Evolutionary conservation across 768 basidiomycete genomes (phyloP), one percentile per base, ranked within the genome.

Genomic region (Tricholoma sp.): DNA sequence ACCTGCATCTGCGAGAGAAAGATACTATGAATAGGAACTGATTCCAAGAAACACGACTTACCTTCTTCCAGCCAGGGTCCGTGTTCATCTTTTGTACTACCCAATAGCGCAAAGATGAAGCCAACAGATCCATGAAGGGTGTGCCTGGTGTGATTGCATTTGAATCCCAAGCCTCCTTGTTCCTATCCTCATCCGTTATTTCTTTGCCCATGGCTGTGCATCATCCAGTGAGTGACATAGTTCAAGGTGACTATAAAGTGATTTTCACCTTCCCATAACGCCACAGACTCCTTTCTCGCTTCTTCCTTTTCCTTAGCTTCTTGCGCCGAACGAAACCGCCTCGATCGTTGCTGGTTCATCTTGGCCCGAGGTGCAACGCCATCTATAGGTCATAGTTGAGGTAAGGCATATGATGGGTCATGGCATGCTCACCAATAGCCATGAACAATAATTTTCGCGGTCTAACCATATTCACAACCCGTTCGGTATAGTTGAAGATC

Each of bases 111-210:
- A 99, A 73, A 4, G 92, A 94, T 14, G 80, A 66, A 2, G 97
- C 92, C 29, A 99, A 78, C 5, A 98, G 79, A 59, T 88, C 84
- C 97, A 99, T 99, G 75, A 99, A 99, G 0, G 97, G 97, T 16
- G 97, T 99, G 2, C 94, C 97, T 12, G 97, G 97, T 0, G 97
- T 99, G 67, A 99, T 99, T 41, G 97, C 97, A 70, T 99, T 99
- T 1, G 92, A 90, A 69, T 99, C 97, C 97, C 97, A 99, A 1
- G 89, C 73, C 67, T 88, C 85, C 71, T 91, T 88, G 61, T 85
- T 82, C 70, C 85, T 88, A 56, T 92, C 92, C 43, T 89, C 88
- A 22, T 95, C 93, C 21, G 79, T 83, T 12, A 91, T 65, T 45
- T 78, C 79, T 70, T 97, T 94, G 7, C 96, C 96, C 94, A 97